Percentiles rank a stretch among this genome's conserved stretches.
These are phyloP conservation scores for Pseudocercospora fijiensis DNA, from an alignment of 2,329 filamentous ascomycete species.

Conservation along the genomic window DNA sequence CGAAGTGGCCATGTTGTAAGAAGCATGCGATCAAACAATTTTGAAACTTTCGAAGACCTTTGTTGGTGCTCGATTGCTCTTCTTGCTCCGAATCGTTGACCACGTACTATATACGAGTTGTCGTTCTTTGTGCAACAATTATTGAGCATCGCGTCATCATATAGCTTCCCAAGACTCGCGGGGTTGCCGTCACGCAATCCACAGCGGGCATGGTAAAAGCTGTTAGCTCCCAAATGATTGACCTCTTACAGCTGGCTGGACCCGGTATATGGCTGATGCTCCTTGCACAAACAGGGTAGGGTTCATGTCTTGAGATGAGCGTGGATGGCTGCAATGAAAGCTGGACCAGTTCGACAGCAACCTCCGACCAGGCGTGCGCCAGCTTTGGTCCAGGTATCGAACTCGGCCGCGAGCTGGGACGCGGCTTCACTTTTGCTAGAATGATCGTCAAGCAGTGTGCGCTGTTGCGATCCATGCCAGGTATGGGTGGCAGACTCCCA, in stretches of 20 bases:
- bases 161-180: slow-evolving; percentile 7
- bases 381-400: slow-evolving; percentile 34
- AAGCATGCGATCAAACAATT: background rate
- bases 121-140: slow-evolving; percentile 1
- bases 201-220: slow-evolving; percentile 4
- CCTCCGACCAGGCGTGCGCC: slow-evolving; percentile 49
- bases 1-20: background rate
- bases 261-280: background rate
- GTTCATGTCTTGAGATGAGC: slow-evolving; percentile 6
- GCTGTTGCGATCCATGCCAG: slow-evolving; percentile 33
- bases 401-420: slow-evolving; percentile 13
- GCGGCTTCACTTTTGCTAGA: slow-evolving; percentile 26
- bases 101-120: background rate
- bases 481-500: slow-evolving; percentile 46
- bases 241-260: background rate
- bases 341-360: slow-evolving; percentile 49
- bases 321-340: slow-evolving; percentile 21
- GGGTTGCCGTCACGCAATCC: slow-evolving; percentile 16
- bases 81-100: background rate
- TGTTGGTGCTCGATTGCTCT: background rate
- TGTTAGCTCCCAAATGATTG: background rate
- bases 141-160: slow-evolving; percentile 5
- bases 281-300: background rate
- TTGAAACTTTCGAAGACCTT: background rate
- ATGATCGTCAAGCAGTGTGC: slow-evolving; percentile 30